Base-by-base conservation (phyloP, 352 stramenopile genomes). In the Pythium phragmiticola region DNA sequence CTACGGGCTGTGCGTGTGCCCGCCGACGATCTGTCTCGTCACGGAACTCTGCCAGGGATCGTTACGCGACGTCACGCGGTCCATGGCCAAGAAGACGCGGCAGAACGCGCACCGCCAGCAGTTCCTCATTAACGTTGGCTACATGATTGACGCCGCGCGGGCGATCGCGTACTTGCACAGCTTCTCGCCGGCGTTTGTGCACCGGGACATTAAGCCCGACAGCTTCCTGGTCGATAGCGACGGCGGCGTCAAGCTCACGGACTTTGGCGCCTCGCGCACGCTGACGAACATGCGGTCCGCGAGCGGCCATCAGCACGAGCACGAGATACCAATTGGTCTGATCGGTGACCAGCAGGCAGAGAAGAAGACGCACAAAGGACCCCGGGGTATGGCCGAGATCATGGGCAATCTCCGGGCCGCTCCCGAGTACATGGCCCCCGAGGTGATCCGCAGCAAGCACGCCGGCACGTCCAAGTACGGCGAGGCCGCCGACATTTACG, bases 221-320 rank as follows among this genome's bases (percentile, higher is more conserved):
- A 95, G 92, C 56, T 90, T 92, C 42, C 69, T 90, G 4, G 69
- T 90, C 6, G 60, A 70, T 30, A 30, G 39, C 0, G 73, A 78
- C 39, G 57, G 68, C 26, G 61, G 48, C 0, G 72, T 80, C 26
- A 88, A 88, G 53, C 66, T 90, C 17, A 82, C 75, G 2, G 77
- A 90, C 63, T 89, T 90, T 66, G 79, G 82, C 2, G 78, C 80
- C 28, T 78, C 74, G 3, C 64, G 73, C 3, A 75, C 59, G 26
- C 37, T 78, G 5, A 61, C 68, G 14, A 30, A 30, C 26, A 30
- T n/a, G 30, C 57, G 62, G 1, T 23, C 46, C 4, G 30, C 45
- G 12, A 63, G 62, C 28, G 47, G 48, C 34, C 47, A 58, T 47
- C 62, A 69, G 46, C 53, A 63, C 54, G 45, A 63, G 26, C 49